Percentiles rank a stretch among this genome's conserved stretches.
Evolutionary conservation across 306 rosid genomes (phyloP).

Genomic region (Gastrolobium villosum): DNA sequence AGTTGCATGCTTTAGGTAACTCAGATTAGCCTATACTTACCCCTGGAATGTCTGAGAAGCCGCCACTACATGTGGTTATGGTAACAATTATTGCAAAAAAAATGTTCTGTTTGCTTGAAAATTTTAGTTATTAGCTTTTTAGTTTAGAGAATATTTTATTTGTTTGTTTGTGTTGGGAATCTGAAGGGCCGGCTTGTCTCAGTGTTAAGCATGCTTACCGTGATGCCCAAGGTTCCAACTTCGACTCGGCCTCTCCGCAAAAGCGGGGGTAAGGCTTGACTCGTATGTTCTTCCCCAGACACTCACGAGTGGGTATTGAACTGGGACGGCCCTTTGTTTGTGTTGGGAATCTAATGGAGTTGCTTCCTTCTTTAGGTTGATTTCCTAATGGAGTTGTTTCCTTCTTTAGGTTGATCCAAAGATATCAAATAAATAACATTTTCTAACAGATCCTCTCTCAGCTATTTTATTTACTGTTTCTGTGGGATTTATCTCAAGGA

Average conservation of each 20-base stretch:
- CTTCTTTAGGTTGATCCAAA: constrained; percentile 71
- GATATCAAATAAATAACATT: constrained; percentile 70
- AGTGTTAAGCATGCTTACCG: too few relatives aligned
- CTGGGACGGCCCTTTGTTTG: too few relatives aligned
- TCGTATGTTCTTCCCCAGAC: too few relatives aligned
- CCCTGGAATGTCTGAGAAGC: constrained; percentile 82
- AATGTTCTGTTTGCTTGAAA: constrained; percentile 4
- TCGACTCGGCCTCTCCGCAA: too few relatives aligned
- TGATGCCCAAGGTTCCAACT: too few relatives aligned
- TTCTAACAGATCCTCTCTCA: constrained; percentile 72
- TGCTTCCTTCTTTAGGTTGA: too few relatives aligned
- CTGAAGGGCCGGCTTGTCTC: too few relatives aligned
- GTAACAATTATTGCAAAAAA: constrained; percentile 52
- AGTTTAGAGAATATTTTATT: background rate
- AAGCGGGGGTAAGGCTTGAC: too few relatives aligned
- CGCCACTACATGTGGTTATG: constrained; percentile 81
- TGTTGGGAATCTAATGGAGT: too few relatives aligned
- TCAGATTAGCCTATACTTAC: constrained; percentile 63
- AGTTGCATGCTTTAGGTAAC: constrained; percentile 75
- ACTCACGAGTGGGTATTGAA: too few relatives aligned
- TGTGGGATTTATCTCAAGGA: too few relatives aligned
- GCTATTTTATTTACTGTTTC: constrained; percentile 72
- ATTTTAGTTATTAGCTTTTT: constrained; percentile 13
- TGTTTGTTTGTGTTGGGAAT: background rate
- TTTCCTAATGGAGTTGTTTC: constrained; percentile 17